Percentiles rank a stretch among this genome's conserved stretches.
These are phyloP conservation scores for Crotalaria pallida DNA, from an alignment of 306 rosid genomes.

Conservation along the genomic window DNA sequence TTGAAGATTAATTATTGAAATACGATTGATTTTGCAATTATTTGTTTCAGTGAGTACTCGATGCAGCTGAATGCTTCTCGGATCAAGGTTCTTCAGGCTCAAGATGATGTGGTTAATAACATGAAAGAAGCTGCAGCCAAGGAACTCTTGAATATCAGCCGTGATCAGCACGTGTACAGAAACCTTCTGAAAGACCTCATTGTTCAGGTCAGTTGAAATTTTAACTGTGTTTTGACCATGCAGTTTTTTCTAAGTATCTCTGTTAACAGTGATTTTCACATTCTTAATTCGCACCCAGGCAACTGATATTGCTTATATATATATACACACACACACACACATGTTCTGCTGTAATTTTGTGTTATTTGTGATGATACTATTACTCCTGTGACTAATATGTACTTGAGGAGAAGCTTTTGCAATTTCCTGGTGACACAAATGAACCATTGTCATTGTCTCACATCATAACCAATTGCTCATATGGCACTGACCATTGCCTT, in stretches of 20 bases:
- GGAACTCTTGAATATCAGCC: slow-evolving; percentile 74
- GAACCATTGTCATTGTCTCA: not conserved
- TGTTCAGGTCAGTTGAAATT: slow-evolving; percentile 60
- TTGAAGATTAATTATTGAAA: not conserved
- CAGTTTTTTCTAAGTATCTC: not conserved
- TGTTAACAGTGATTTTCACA: not conserved
- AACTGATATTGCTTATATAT: not conserved
- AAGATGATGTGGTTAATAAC: slow-evolving; percentile 77
- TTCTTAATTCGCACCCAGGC: not conserved
- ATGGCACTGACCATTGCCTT: not conserved
- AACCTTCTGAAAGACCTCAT: slow-evolving; percentile 70
- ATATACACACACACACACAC: too few species aligned
- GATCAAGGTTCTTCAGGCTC: slow-evolving; percentile 96
- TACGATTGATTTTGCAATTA: not conserved
- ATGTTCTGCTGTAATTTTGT: not conserved
- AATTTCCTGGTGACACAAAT: not conserved
- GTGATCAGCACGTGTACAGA: slow-evolving; percentile 48
- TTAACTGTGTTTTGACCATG: not conserved
- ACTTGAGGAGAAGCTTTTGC: not conserved
- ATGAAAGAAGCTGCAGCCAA: slow-evolving; percentile 82
- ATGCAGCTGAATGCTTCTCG: slow-evolving; percentile 92
- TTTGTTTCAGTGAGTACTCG: slow-evolving; percentile 82
- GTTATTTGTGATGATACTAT: not conserved
- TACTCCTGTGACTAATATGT: not conserved
- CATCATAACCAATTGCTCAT: not conserved